Evolutionary conservation across 1,139 yeast species (phyloP), one percentile per base, ranked within the genome.

Genomic region (Scheffersomyces illinoinensis): DNA sequence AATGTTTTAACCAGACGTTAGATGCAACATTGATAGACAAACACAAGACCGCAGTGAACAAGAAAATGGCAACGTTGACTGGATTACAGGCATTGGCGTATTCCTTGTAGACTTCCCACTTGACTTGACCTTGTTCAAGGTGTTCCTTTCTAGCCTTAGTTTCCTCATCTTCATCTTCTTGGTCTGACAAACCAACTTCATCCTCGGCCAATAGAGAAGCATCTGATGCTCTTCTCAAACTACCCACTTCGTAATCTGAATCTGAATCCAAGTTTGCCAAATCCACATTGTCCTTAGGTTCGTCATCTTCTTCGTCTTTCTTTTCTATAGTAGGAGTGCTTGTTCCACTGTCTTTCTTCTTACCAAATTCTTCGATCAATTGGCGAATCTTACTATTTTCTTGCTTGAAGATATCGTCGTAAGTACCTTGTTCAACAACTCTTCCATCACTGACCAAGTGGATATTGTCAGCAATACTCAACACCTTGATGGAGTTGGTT

Each of bases 1-100:
- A 96, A 72, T 92, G 93, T 72, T 95, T 95, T 69, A 95, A 85
- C 99, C 99, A 95, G 56, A 95, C 84, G 70, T 89, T 92, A 53
- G 93, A 75, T 20, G 63, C 63, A 60, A 68, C 70, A 59, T 87
- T 84, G 53, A 90, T 72, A 21, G 84, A 76, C 83, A 88, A 90
- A 0, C 93, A 82, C 18, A 74, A 58, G 21, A 89, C 68, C 53
- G 87, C 80, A 61, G 83, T 79, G 52, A 75, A 61, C 58, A 91
- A 69, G 69, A 88, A 87, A 3, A 88, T 65, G 0, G 78, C 49
- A 19, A 93, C 97, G 64, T 86, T 87, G 56, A 71, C 74, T n/a
- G 91, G 85, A 64, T 92, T 91, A 78, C 98, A 93, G 0, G 98
- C 97, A 65, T 83, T 85, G 24, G 96, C 97, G 70, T 96, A 95